Evolutionary conservation across 805 yeast species (phyloP), one percentile per base, ranked within the genome.

Genomic region (Zygosaccharomyces bisporus): DNA sequence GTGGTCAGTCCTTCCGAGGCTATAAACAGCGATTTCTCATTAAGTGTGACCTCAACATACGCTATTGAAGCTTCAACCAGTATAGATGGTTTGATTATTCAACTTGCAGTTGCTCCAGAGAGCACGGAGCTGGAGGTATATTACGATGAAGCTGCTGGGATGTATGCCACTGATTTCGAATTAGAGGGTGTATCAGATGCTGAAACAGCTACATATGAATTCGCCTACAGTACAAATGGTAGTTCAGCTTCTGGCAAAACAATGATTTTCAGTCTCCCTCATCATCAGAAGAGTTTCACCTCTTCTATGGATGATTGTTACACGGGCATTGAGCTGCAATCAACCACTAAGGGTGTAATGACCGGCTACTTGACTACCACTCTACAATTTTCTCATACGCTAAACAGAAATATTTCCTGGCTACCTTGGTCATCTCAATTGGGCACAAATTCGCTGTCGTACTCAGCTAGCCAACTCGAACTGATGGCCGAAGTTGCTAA

Each of bases 101-200:
- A 81, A 63, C 63, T 75, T 7, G 83, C 81, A 2, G 68, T 69
- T 34, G 68, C 79, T 7, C 72, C 79, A 20, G 58, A 16, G 3
- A 44, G 43, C 16, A 10, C 56, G 6, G 60, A 54, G n/a, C 45
- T 61, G 37, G 77, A 73, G 18, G 60, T 67, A 6, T 66, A 60
- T 49, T 80, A 81, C 57, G 50, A 46, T 20, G 41, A 43, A 27
- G 79, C 84, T 16, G 90, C 93, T 32, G 95, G 95, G 32, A 67
- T 72, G 52, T 85, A 81, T 57, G 78, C 76, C 3, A 72, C 73
- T 2, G 71, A 70, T 25, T 81, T 80, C 14, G 45, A 56, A 3
- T 55, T 81, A 16, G 53, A 56, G 16, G 86, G 84, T 43, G 60
- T 72, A 18, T 52, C 72, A 12, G 66, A 69, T 19, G 79, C 79